Evolutionary conservation across 2,329 filamentous ascomycete species (phyloP).

Genomic region (Ophiostoma sp.): DNA sequence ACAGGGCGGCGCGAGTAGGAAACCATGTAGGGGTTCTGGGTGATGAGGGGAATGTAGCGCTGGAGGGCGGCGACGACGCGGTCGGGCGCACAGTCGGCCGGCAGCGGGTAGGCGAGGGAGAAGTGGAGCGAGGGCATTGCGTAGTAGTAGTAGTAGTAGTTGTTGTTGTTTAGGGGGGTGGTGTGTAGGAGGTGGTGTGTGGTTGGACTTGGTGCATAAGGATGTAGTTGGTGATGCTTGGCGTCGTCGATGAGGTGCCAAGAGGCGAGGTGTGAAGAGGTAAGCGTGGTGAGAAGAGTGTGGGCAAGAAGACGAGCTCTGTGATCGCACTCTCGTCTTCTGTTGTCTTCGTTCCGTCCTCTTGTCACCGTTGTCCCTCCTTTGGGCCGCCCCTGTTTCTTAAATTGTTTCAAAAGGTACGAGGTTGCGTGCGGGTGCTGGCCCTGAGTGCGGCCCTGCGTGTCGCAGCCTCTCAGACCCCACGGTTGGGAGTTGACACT

Average conservation of each 20-base stretch:
- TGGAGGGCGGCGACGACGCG: constrained; percentile 39
- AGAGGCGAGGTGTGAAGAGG: background rate
- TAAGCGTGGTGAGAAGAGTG: background rate
- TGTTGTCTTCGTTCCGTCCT: background rate
- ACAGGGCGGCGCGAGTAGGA: constrained; percentile 36
- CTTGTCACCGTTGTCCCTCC: background rate
- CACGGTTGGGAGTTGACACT: background rate
- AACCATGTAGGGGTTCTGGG: constrained; percentile 37
- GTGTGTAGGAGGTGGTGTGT: too few relatives aligned
- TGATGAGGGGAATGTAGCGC: constrained; percentile 39
- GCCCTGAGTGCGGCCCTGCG: background rate
- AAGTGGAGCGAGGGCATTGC: constrained; percentile 35
- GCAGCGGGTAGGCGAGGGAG: constrained; percentile 40
- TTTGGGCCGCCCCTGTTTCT: background rate
- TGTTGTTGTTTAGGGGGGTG: too few relatives aligned
- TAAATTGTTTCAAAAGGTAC: background rate
- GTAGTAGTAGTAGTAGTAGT: background rate
- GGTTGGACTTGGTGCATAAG: background rate
- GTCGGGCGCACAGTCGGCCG: constrained; percentile 35
- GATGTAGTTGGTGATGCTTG: constrained; percentile 2
- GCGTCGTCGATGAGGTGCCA: background rate
- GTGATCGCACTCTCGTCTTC: background rate
- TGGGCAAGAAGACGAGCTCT: background rate
- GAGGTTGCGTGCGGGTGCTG: background rate
- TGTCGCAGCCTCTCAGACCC: background rate